Evolutionary conservation across 2,329 filamentous ascomycete species (phyloP), one percentile per base, ranked within the genome.

Genomic region (Fusarium sp.): DNA sequence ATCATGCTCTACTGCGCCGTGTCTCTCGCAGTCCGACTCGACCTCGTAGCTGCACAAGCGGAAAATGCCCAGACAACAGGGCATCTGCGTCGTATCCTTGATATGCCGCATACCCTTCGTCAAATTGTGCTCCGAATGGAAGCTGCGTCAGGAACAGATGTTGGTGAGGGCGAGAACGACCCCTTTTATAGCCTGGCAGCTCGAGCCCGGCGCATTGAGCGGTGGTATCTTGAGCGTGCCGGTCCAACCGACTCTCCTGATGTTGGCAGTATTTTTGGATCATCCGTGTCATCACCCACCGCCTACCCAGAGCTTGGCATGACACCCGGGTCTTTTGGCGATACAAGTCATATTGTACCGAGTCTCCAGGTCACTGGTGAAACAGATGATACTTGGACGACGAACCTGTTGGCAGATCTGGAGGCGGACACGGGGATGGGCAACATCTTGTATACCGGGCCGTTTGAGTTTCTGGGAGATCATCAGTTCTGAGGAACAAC

Each of bases 1-100:
- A 72, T 79, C 34, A 77, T 75, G 62, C 39, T 79, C 1, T 76
- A 79, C 30, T 79, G 78, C 16, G 76, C 74, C 3, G 66, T 78
- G 0, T 78, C 77, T 0, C 51, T 79, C 0, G 70, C 76, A 1
- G 75, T 76, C 8, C 68, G 77, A 4, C 68, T 79, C n/a, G 78
- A 79, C 39, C 70, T 79, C 6, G 56, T 79, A 2, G 77, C 77
- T 0, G 70, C 72, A 3, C 72, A 77, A 12, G 69, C 73, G 0
- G 65, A 70, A 8, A 73, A 78, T 3, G 36, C 65, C 6, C 66
- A 73, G n/a, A 61, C 67, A 6, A 73, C 76, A 4, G 70, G 71
- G 1, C 72, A 78, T 37, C 73, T 79, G 2, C 72, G 76, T 6
- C 75, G 73, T 3, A 76, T 78, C 3, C 71, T 76, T 18, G 78